Base-by-base conservation (phyloP, 2,329 filamentous ascomycete species). In the Myriosclerotinia duriaeana region DNA sequence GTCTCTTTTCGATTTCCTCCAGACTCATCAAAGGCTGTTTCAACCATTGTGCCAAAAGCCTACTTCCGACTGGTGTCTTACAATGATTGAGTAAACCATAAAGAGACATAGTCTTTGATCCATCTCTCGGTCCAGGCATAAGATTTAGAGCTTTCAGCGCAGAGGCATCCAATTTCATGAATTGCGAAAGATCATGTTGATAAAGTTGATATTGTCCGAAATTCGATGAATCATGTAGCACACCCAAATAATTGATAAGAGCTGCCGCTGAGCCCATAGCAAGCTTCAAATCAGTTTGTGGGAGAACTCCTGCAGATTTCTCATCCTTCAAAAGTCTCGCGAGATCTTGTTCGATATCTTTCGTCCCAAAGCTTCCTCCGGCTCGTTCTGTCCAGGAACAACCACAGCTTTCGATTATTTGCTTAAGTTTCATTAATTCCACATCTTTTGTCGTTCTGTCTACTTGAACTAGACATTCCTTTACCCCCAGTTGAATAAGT, bases 201-300 rank as follows among this genome's bases (percentile, higher is more conserved):
- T 98, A 99, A 20, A 99, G 85, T 77, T 94, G 92, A 76, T 96
- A 99, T 76, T 99, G 94, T 3, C 96, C 95, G 77, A 97, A 98
- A 78, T 99, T 99, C 66, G 91, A 92, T 1, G 91, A 82, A 76
- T 99, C 95, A 40, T 95, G 91, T 79, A 99, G 85, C 46, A 96
- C 89, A 46, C 90, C 90, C 3, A 99, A 85, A 73, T 99, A 99
- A 77, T 94, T 96, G 81, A 99, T 97, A 72, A 99, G 80, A 9
- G 94, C 92, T 7, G 95, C 90, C 0, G 95, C 93, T 40, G 95
- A 92, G 17, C 93, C 93, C 93, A 99, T 98, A 3, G 95, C 95
- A 55, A 98, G 83, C 79, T 97, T 98, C 64, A 97, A 81, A 68
- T 99, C 94, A 0, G 93, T 94, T 78, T 97, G 91, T 2, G 94